phyloP scores from a whole-genome alignment of 2,329 filamentous ascomycete genomes.

The Ophiostoma piceae region DNA sequence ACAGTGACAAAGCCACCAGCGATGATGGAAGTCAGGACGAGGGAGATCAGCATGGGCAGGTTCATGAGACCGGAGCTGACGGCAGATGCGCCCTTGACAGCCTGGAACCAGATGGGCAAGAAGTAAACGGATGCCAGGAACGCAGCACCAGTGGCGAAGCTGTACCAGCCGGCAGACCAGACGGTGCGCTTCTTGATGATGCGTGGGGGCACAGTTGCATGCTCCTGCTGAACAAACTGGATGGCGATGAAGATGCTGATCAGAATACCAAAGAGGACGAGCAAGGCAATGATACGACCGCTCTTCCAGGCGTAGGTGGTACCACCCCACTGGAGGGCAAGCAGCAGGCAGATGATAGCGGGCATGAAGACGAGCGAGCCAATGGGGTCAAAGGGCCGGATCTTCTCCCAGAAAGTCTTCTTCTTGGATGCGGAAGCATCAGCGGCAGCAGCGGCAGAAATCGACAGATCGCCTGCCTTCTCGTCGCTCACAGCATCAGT shows the following conservation, averaged over 20 bases:
- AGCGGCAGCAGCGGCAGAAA: background rate
- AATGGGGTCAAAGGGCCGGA: conserved; percentile 25
- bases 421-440: background rate
- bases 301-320: conserved; percentile 28
- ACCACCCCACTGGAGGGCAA: conserved; percentile 45
- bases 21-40: conserved; percentile 32
- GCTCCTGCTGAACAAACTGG: conserved; percentile 35
- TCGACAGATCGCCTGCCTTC: background rate
- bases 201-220: conserved; percentile 40
- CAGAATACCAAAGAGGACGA: conserved; percentile 36
- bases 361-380: conserved; percentile 27
- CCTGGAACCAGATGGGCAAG: conserved; percentile 37
- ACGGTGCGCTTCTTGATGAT: conserved; percentile 40
- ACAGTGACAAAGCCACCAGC: conserved; percentile 32
- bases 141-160: conserved; percentile 35
- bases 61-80: conserved; percentile 35
- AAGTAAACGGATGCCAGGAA: conserved; percentile 30
- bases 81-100: conserved; percentile 34
- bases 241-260: conserved; percentile 32
- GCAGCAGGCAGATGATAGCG: conserved; percentile 39
- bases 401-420: conserved; percentile 27
- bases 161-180: conserved; percentile 32
- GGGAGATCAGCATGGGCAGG: conserved; percentile 33
- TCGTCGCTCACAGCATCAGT: background rate
- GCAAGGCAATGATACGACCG: conserved; percentile 35